Conservation (phyloP, 163 green algal genomes). For the Chlorella variabilis region DNA sequence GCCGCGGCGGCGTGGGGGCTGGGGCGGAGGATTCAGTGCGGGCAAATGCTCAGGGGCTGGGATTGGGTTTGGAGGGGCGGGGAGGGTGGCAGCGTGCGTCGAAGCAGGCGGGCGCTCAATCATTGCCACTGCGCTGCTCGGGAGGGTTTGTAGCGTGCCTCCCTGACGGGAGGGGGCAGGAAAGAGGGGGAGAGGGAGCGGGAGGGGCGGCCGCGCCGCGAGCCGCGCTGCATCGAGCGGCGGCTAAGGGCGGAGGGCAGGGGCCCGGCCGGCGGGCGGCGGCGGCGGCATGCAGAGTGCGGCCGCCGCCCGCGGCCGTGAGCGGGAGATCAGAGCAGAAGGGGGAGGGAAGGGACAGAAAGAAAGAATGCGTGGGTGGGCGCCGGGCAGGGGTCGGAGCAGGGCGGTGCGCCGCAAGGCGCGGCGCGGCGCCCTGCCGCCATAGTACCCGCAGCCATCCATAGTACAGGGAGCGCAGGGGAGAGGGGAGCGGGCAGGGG, state of each 20-base stretch:
- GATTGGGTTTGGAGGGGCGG: neutral
- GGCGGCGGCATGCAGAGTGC: too few species aligned
- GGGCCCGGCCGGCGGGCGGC: too few species aligned
- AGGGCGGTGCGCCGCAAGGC: too few species aligned
- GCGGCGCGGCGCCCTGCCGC: too few species aligned
- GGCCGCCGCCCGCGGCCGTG: too few species aligned
- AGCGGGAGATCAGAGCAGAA: neutral
- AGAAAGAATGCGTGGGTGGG: neutral
- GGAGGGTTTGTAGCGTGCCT: neutral
- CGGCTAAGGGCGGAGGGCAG: neutral
- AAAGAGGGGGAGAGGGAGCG: neutral
- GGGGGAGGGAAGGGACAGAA: neutral
- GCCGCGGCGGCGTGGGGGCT: too few species aligned
- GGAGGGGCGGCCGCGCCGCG: too few species aligned
- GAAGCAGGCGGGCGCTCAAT: neutral
- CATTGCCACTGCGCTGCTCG: neutral
- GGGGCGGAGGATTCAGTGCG: neutral
- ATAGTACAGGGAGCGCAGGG: neutral
- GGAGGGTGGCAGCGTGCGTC: neutral
- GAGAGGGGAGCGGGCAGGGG: neutral
- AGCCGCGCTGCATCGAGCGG: neutral
- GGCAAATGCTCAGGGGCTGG: neutral
- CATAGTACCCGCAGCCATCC: neutral
- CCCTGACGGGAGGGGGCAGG: too few species aligned
- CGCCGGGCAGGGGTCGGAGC: neutral